Conservation (phyloP, 164 flowering plant species). For the Vitis amurensis region DNA sequence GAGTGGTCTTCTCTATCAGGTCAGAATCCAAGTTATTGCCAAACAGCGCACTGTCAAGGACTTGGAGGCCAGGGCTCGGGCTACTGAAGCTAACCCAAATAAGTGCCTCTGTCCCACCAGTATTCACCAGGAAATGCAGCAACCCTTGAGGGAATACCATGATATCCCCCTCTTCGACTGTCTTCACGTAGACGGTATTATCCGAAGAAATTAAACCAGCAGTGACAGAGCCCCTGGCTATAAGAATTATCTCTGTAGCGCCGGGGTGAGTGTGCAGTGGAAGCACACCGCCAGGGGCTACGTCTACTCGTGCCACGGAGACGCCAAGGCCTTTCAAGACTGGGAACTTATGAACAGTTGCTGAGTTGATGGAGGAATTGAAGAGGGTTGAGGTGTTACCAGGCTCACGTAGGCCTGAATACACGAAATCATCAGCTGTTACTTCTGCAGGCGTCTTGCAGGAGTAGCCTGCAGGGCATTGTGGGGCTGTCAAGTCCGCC, state of each 20-base stretch:
- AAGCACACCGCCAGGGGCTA: conserved; percentile 38
- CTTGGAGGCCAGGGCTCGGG: conserved; percentile 48
- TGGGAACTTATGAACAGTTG: conserved; percentile 34
- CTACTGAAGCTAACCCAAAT: conserved; percentile 34
- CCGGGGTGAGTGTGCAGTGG: conserved; percentile 57
- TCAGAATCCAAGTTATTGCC: conserved; percentile 30
- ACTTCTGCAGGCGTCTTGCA: conserved; percentile 33
- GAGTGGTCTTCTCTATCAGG: conserved; percentile 30
- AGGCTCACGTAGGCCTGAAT: conserved; percentile 21
- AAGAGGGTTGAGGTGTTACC: conserved; percentile 46
- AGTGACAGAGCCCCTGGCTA: conserved; percentile 28
- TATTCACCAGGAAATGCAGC: conserved; percentile 44
- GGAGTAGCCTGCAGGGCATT: too few species aligned
- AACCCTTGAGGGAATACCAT: conserved; percentile 55
- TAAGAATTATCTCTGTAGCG: conserved; percentile 33
- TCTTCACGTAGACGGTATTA: conserved; percentile 28
- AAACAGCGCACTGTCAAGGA: conserved; percentile 37
- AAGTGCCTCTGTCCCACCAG: conserved; percentile 16
- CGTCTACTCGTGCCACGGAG: conserved; percentile 37
- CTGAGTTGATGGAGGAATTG: conserved; percentile 42
- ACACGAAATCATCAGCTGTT: conserved; percentile 37
- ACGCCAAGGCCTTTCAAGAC: conserved; percentile 50
- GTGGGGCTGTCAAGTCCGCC: too few species aligned
- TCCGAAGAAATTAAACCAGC: conserved; percentile 42
- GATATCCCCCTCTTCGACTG: conserved; percentile 34